Percentiles rank a stretch among this genome's conserved stretches.
Conservation (phyloP, 805 yeast genomes). For the Candida fluviatilis region DNA sequence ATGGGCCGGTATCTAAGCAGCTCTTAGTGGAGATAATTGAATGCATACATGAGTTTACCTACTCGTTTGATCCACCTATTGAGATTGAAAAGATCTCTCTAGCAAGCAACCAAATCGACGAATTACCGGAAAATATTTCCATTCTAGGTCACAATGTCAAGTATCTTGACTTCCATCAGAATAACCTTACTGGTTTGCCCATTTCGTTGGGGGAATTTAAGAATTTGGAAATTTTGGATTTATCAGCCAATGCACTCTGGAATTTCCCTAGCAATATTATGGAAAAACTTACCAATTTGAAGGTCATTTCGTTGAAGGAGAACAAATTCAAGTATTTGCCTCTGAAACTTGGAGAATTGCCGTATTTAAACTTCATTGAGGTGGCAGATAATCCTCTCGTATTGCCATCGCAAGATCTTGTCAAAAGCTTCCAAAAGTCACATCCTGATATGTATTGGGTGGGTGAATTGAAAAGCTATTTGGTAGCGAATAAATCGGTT, state of each 20-base stretch:
- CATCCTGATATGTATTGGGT: slow-evolving; percentile 45
- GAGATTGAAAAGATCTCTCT: slow-evolving; percentile 50
- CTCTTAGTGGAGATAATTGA: slow-evolving; percentile 19
- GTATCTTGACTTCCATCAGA: slow-evolving; percentile 64
- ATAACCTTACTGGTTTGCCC: slow-evolving; percentile 49
- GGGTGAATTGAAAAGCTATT: slow-evolving; percentile 34
- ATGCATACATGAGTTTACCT: slow-evolving; percentile 16
- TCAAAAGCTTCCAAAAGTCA: slow-evolving; percentile 31
- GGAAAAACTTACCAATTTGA: slow-evolving; percentile 40
- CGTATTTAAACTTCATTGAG: slow-evolving; percentile 53
- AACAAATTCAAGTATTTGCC: slow-evolving; percentile 57
- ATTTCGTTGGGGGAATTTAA: slow-evolving; percentile 36
- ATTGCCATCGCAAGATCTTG: slow-evolving; percentile 38
- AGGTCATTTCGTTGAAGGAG: slow-evolving; percentile 57
- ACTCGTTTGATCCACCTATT: slow-evolving; percentile 19
- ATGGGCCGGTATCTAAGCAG: slow-evolving; percentile 1
- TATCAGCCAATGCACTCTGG: slow-evolving; percentile 53
- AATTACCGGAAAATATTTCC: slow-evolving; percentile 46
- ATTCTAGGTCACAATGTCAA: slow-evolving; percentile 41
- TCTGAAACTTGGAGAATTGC: slow-evolving; percentile 47
- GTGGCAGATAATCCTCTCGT: slow-evolving; percentile 59
- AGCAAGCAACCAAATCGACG: slow-evolving; percentile 45
- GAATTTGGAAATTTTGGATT: slow-evolving; percentile 60
- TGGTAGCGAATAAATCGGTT: slow-evolving; percentile 28
- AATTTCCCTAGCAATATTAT: slow-evolving; percentile 43